Base-by-base conservation (phyloP, 768 basidiomycete genomes). In the Kwoniella dendrophila region DNA sequence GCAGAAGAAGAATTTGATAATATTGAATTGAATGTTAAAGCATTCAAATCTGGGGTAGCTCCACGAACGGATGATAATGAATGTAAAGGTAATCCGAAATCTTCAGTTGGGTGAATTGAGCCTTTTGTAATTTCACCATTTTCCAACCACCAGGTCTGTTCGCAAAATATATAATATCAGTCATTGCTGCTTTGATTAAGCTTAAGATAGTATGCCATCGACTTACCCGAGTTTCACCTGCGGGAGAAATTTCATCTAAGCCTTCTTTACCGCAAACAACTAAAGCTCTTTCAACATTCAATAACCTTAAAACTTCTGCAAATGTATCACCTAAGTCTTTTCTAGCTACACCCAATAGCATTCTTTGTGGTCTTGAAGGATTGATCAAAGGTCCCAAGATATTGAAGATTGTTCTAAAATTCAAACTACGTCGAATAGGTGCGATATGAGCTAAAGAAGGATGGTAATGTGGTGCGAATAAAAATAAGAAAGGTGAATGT, bases 351-450 rank as follows among this genome's bases (percentile, higher is more conserved):
- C 95, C 95, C 36, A 98, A 83, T 3, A 98, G 85, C 89, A 97
- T 93, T 2, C 91, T 88, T 3, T 83, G 83, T 2, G 96, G 95
- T 8, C 82, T 81, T 0, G 90, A 88, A 2, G 95, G 96, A 79
- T 95, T 97, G 80, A 95, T 88, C 38, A 98, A 84, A 0, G 95
- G 96, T 0, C 96, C 94, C 32, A 97, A 83, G 61, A 93, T 81
- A 80, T 99, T 98, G 85, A 96, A 97, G 82, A 99, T 87, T 8
- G 95, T 97, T 47, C 93, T 88, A 82, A 95, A 97, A 47, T 92
- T 92, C 55, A 98, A 85, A 0, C 86, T 81, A 71, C 88, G 89
- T 56, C 95, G 88, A 73, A 88, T 85, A 0, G 95, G 92, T 0
- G 88, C 89, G 67, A 98, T 83, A 58, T 84, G 80, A 4, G 89